Base-by-base conservation (phyloP, 2,329 filamentous ascomycete genomes). In the Fusarium lateritium region DNA sequence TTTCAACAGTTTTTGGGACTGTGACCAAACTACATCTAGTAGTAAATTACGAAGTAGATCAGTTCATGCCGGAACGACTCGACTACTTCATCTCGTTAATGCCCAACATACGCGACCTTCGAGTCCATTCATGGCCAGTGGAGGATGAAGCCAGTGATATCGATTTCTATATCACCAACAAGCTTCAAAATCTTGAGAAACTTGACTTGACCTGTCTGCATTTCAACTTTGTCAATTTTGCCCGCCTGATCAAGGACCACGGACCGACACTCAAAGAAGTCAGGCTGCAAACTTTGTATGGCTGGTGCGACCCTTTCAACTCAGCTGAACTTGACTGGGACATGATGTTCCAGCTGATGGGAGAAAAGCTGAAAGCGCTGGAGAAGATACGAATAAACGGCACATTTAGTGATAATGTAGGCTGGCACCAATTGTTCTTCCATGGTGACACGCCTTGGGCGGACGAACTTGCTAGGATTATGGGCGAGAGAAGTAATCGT, bases 21-120 rank as follows among this genome's bases (percentile, higher is more conserved):
- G 44, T 73, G 22, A 67, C 65, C 1, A 46, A 65, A 17, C 49
- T 73, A 17, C 33, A 53, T 19, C 26, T 73, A 17, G 19, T 17
- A 4, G 17, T 72, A 15, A 47, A 64, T 11, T 66, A 54, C 43
- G 40, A 39, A 3, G 53, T 65, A 10, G 46, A 40, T 11, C 7
- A 21, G 4, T 69, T 68, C 45, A 58, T 34, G 26, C 68, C 66
- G 21, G 44, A 71, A 22, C 60, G 58, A 6, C 56, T 74, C 11
- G 65, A 68, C 28, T 59, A 53, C 21, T 73, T 74, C 19, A 57
- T 74, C 33, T 70, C 62, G 7, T 39, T 66, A 11, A 67, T 74
- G 67, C 62, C 67, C 15, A 67, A 62, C n/a, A 49, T 74, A n/a
- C 52, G 40, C 34, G 61, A 67, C 6, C 60, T 74, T 17, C 49